Evolutionary conservation across 1,139 yeast species (phyloP), one percentile per base, ranked within the genome.

Genomic region (Candida sp.): DNA sequence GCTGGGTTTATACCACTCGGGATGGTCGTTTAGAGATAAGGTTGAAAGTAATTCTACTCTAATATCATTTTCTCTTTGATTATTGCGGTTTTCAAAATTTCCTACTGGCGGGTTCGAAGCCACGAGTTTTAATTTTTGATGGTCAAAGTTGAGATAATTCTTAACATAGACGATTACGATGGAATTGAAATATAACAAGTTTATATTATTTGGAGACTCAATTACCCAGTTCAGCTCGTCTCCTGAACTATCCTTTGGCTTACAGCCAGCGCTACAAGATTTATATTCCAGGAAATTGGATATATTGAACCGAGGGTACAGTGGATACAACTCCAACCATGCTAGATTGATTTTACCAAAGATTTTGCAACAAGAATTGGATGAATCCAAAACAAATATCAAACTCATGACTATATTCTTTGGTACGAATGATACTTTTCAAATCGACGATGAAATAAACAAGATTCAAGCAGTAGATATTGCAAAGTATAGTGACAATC

Each of bases 371-470:
- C 56, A 63, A 1, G 85, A 79, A 45, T 61, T 68, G 43, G 64
- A 61, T 22, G 56, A 51, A 3, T 49, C 54, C 3, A 47, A 51
- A 30, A 56, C 64, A 12, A 61, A 61, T 42, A 48, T 68, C 42
- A 57, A 61, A 45, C 51, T 84, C 29, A 72, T 78, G 48, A 75
- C 82, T 0, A 64, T 88, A 3, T 87, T 84, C 60, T 79, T 86
- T 53, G 96, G 96, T 1, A 76, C 95, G 8, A 88, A 88, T 55
- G 96, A 88, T 58, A 81, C 88, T 0, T 53, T 66, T 6, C 64
- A 62, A 3, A 22, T 40, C 22, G 42, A 86, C 52, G 95, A 86
- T 55, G 79, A 88, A 0, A 52, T 68, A 3, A 73, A 71, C 32
- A 57, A 63, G 5, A 62, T 68, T 21, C 95, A 86, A 57, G 67